A percentile compares a stretch with the other conserved stretches of the same genome.
These are phyloP conservation scores for Calcarisporium arbuscula DNA, from an alignment of 2,329 filamentous ascomycete genomes.

Conservation along the genomic window DNA sequence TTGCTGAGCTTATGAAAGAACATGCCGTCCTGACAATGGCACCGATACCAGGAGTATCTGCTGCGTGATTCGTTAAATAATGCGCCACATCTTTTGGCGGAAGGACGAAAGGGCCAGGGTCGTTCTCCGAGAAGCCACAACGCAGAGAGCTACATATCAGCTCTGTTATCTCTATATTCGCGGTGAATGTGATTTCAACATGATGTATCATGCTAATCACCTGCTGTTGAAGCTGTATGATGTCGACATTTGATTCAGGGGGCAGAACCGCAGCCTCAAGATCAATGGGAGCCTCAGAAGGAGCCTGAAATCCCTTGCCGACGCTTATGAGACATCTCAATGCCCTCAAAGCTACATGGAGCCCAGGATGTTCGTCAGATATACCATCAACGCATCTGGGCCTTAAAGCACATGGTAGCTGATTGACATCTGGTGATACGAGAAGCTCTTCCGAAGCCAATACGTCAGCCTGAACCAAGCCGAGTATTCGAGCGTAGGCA, in stretches of 20 bases:
- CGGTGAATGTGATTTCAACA: conserved; percentile 46
- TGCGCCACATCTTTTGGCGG: conserved; percentile 58
- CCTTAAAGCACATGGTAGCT: conserved; percentile 18
- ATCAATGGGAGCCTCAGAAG: conserved; percentile 60
- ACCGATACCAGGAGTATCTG: conserved; percentile 60
- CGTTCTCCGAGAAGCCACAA: conserved; percentile 67
- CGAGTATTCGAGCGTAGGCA: conserved; percentile 52
- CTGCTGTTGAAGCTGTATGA: conserved; percentile 34
- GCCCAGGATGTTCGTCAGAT: conserved; percentile 34
- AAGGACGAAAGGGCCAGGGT: conserved; percentile 72
- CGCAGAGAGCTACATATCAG: conserved; percentile 65
- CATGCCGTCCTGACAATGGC: conserved; percentile 65
- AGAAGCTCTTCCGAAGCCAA: conserved; percentile 15
- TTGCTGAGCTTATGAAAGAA: conserved; percentile 59
- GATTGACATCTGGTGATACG: background rate
- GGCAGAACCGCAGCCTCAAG: conserved; percentile 44
- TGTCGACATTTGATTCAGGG: conserved; percentile 9
- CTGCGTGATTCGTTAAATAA: conserved; percentile 54
- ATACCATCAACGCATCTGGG: conserved; percentile 20
- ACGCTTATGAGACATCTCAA: conserved; percentile 64
- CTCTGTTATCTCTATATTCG: conserved; percentile 63
- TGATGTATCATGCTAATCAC: conserved; percentile 41
- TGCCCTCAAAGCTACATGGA: conserved; percentile 47
- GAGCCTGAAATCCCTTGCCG: conserved; percentile 65
- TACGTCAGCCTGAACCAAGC: conserved; percentile 55